Evolutionary conservation across 192 early-diverging fungal species (phyloP), one percentile per base, ranked within the genome.

Genomic region (Haplosporangium gracile): DNA sequence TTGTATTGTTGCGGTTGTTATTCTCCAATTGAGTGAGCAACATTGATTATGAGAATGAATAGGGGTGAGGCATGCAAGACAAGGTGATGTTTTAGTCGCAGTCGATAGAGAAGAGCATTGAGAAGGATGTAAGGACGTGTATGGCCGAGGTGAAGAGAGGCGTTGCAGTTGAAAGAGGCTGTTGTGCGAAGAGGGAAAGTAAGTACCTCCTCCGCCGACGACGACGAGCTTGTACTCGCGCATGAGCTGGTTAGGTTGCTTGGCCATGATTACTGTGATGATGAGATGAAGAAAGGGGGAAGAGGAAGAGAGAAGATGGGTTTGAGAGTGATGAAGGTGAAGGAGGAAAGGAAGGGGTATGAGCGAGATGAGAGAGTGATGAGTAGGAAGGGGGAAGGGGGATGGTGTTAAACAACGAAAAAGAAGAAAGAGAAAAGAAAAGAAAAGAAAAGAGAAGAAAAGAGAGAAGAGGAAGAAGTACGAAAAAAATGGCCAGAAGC

Each of bases 221-320:
- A 95, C 93, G 36, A 95, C 95, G 43, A 95, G 90, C 77, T 95
- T 95, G 89, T 94, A 95, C 73, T 88, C 86, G 65, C 86, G 76
- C 82, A 88, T 76, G 70, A 88, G 82, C 60, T 82, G 80, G 47
- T 78, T 78, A 29, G 77, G 77, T 69, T 78, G 77, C 47, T 78
- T 78, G 68, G 77, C 40, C 77, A 78, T 78, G 49, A 16, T 22
- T 51, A 5, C 6, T 40, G 47, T 78, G 34, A 42, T 8, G 69
- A 55, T 39, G 60, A 45, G 43, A 29, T 10, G 43, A 5, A 7
- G 36, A 57, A 68, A 57, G 49, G 18, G 36, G 15, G 63, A 68
- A 68, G 29, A 26, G 42, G 11, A 68, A 16, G 43, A 11, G 39
- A 42, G 47, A 40, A 26, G 55, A 29, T 11, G 40, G 57, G 39